Evolutionary conservation across 257 asterid species (phyloP).

Genomic region (Parsonsia alboflavescens): DNA sequence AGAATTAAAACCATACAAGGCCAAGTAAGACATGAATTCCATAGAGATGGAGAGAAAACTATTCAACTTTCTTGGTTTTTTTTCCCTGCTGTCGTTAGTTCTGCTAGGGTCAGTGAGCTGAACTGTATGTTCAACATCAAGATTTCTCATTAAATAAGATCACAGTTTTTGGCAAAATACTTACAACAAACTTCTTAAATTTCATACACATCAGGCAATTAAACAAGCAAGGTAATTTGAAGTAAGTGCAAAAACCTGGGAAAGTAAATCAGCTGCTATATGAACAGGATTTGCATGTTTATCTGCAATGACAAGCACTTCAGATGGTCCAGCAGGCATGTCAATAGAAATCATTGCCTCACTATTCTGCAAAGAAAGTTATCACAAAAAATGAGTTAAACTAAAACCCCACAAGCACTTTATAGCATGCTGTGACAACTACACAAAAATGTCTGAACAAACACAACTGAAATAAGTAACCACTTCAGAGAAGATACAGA

Average conservation of each 20-base stretch:
- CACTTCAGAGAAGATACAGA: background rate
- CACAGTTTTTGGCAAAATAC: background rate
- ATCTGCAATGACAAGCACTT: slow-evolving; percentile 96
- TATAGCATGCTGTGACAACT: background rate
- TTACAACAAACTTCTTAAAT: background rate
- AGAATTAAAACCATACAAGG: background rate
- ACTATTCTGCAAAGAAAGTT: slow-evolving; percentile 64
- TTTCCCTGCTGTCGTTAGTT: background rate
- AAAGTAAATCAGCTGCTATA: slow-evolving; percentile 93
- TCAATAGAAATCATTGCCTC: slow-evolving; percentile 97
- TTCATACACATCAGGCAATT: slow-evolving; percentile 13
- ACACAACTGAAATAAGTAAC: background rate
- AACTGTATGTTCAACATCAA: background rate
- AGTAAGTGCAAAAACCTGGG: slow-evolving; percentile 53
- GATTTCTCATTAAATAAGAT: background rate
- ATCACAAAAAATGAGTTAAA: background rate
- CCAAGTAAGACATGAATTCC: slow-evolving; percentile 4
- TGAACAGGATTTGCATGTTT: slow-evolving; percentile 81
- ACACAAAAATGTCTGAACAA: background rate
- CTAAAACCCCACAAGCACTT: background rate
- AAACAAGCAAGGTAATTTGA: slow-evolving; percentile 4
- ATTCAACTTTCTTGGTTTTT: background rate
- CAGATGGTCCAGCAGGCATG: slow-evolving; percentile 99
- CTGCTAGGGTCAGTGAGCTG: background rate
- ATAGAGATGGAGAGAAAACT: background rate